Percentiles rank a stretch among this genome's conserved stretches.
Evolutionary conservation across 768 basidiomycete species (phyloP).

Genomic region (Filobasidium floriforme): DNA sequence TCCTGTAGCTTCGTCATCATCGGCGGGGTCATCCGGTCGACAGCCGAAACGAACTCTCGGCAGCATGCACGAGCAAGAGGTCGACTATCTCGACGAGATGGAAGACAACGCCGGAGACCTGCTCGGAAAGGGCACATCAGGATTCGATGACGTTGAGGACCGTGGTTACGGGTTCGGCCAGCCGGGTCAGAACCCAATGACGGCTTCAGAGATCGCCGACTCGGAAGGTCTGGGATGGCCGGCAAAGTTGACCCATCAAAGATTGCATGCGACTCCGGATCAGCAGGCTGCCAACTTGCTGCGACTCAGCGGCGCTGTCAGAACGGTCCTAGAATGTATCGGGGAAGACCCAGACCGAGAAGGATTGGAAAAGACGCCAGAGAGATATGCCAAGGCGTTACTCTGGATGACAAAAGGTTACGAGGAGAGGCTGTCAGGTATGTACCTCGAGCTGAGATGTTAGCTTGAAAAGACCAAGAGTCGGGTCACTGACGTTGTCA

Average conservation of each 20-base stretch:
- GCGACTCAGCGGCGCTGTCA: slow-evolving; percentile 72
- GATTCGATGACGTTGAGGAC: not conserved
- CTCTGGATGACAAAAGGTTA: slow-evolving; percentile 99
- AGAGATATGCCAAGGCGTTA: slow-evolving; percentile 90
- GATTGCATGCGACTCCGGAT: slow-evolving; percentile 68
- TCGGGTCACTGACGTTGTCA: too few species aligned
- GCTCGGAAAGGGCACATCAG: slow-evolving; percentile 11
- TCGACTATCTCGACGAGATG: slow-evolving; percentile 30
- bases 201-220: slow-evolving; percentile 33
- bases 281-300: slow-evolving; percentile 66
- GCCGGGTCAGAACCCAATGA: slow-evolving; percentile 2
- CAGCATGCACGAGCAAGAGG: slow-evolving; percentile 22
- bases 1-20: not conserved
- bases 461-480: not conserved
- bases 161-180: slow-evolving; percentile 6
- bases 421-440: slow-evolving; percentile 86
- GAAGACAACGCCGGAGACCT: slow-evolving; percentile 33
- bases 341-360: slow-evolving; percentile 97
- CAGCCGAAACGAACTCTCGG: not conserved
- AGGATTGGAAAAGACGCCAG: slow-evolving; percentile 82
- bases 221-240: slow-evolving; percentile 78
- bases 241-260: slow-evolving; percentile 81
- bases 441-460: slow-evolving; percentile 12
- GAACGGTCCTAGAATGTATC: slow-evolving; percentile 89
- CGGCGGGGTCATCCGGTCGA: not conserved